A percentile compares a stretch with the other conserved stretches of the same genome.
These are phyloP conservation scores for Teunomyces lycoperdinae DNA, from an alignment of 805 yeast species.

Conservation along the genomic window DNA sequence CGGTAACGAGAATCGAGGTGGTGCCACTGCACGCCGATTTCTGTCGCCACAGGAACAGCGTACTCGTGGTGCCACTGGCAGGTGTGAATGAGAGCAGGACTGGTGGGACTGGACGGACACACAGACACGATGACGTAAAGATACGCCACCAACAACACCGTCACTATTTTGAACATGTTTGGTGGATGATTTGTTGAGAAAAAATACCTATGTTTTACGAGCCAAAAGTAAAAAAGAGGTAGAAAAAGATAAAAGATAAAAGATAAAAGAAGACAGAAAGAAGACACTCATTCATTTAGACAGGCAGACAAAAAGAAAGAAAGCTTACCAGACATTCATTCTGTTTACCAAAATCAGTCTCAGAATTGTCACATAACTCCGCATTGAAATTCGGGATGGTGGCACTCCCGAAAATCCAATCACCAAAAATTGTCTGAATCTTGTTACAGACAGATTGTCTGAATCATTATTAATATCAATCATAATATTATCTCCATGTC, in stretches of 20 bases:
- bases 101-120: conserved; percentile 5
- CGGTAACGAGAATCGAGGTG: background rate
- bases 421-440: background rate
- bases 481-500: no score
- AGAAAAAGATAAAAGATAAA: background rate
- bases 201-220: background rate
- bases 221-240: background rate
- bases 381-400: no score
- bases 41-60: background rate
- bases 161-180: background rate
- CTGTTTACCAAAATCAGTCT: no score
- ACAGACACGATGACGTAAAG: conserved; percentile 3
- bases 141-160: conserved; percentile 6
- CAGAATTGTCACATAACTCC: no score
- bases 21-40: background rate
- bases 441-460: background rate
- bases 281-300: no score
- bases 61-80: background rate
- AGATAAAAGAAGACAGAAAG: no score
- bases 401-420: no score
- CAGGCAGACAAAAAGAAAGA: no score
- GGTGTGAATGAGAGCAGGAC: background rate
- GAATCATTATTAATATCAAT: background rate
- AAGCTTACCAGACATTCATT: no score
- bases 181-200: background rate